A percentile compares a stretch with the other conserved stretches of the same genome.
phyloP scores from a whole-genome alignment of 2,329 filamentous ascomycete genomes.

The Fusarium cyanostomum region DNA sequence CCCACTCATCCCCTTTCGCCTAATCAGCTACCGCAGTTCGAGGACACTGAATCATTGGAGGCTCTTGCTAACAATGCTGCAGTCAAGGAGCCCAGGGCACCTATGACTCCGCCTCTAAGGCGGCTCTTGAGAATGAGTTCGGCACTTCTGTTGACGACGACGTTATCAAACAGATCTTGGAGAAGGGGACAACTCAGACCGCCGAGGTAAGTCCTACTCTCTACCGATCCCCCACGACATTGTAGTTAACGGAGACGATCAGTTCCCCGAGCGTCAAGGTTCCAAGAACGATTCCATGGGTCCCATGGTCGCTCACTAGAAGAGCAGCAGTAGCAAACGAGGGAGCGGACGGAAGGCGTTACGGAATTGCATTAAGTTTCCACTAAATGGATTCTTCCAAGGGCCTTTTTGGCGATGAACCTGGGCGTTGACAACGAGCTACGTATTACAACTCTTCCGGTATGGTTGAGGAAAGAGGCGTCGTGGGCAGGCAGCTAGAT shows the following conservation, averaged over 20 bases:
- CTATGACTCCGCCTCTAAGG: conserved; percentile 79
- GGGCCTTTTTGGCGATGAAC: background rate
- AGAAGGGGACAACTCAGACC: conserved; percentile 76
- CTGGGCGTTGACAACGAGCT: conserved; percentile 10
- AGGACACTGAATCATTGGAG: background rate
- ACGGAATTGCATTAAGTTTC: conserved; percentile 12
- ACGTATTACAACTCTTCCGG: conserved; percentile 16
- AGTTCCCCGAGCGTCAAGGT: conserved; percentile 64
- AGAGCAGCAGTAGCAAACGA: conserved; percentile 6
- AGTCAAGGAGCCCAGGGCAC: conserved; percentile 89
- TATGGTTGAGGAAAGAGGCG: conserved; percentile 23
- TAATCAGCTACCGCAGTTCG: background rate
- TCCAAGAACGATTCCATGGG: conserved; percentile 63
- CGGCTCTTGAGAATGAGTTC: conserved; percentile 84
- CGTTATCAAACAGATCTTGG: conserved; percentile 81
- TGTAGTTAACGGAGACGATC: conserved; percentile 9
- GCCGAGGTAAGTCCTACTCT: conserved; percentile 54
- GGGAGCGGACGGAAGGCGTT: conserved; percentile 15
- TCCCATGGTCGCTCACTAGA: conserved; percentile 55
- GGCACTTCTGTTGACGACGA: conserved; percentile 83
- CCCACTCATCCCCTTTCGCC: too few relatives aligned
- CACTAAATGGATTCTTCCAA: background rate
- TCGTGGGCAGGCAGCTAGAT: background rate
- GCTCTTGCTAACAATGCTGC: conserved; percentile 24
- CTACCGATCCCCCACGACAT: background rate